These are phyloP conservation scores for Peronospora tabacina DNA, from an alignment of 352 stramenopile genomes.

Conservation along the genomic window DNA sequence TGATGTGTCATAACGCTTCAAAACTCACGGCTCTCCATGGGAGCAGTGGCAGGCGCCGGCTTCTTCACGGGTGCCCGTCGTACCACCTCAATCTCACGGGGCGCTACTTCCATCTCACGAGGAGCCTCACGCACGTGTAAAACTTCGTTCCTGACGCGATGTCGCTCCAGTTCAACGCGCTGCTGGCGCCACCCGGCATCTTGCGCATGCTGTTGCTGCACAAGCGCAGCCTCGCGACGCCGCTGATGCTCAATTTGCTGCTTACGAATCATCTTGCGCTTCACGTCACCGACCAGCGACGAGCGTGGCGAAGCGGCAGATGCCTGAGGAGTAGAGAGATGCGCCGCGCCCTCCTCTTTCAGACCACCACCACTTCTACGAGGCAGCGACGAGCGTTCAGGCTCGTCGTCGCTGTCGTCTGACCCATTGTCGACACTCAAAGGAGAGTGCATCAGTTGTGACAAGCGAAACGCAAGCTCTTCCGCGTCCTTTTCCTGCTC, in stretches of 20 bases:
- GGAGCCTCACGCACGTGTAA: constrained; percentile 14
- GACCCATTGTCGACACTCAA: constrained; percentile 34
- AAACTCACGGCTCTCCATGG: constrained; percentile 40
- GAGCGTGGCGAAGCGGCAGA: constrained; percentile 31
- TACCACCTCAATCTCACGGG: constrained; percentile 37
- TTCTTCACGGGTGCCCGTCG: constrained; percentile 34
- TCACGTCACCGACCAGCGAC: constrained; percentile 56
- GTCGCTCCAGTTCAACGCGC: constrained; percentile 29
- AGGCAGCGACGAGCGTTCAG: constrained; percentile 17
- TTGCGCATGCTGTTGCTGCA: constrained; percentile 37
- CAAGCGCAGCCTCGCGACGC: constrained; percentile 48
- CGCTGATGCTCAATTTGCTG: constrained; percentile 56
- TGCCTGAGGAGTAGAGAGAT: constrained; percentile 4
- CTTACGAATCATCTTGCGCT: constrained; percentile 60
- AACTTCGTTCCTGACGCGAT: constrained; percentile 20
- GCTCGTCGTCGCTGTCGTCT: constrained; percentile 25
- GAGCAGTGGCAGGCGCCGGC: constrained; percentile 9
- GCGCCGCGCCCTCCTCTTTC: constrained; percentile 3
- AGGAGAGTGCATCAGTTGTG: constrained; percentile 30
- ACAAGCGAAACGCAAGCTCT: constrained; percentile 36
- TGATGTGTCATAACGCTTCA: constrained; percentile 21
- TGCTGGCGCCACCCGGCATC: constrained; percentile 24
- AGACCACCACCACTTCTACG: constrained; percentile 1
- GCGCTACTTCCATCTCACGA: constrained; percentile 30
- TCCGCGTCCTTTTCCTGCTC: constrained; percentile 34